Evolutionary conservation across 495 filamentous ascomycete species (phyloP).

Genomic region (Lentithecium fluviatile): DNA sequence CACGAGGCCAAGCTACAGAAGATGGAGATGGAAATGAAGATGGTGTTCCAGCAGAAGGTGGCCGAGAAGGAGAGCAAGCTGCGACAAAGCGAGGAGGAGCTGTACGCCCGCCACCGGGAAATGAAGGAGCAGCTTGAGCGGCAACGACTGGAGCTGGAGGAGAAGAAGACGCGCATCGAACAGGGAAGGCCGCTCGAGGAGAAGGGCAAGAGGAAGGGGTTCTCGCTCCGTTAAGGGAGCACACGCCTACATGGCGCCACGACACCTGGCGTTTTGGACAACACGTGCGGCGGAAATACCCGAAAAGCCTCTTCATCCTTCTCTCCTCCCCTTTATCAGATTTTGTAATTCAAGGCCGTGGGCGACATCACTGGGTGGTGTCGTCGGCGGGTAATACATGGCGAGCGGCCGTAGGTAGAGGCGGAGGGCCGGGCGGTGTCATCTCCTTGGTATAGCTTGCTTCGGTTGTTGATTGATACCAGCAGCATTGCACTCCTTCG

Average conservation of each 20-base stretch:
- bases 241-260: conserved; percentile 1
- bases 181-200: conserved; percentile 93
- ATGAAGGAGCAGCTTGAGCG: conserved; percentile 99
- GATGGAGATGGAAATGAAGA: conserved; percentile 99
- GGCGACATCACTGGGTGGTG: conserved; percentile 35
- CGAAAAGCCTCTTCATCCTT: conserved; percentile 29
- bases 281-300: conserved; percentile 9
- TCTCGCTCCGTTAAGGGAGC: conserved; percentile 81
- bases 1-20: conserved; percentile 99
- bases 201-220: conserved; percentile 92
- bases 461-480: conserved; percentile 40
- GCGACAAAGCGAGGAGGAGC: conserved; percentile 97
- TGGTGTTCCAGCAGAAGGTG: conserved; percentile 99
- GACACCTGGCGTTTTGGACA: conserved; percentile 15
- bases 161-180: conserved; percentile 93
- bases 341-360: conserved; percentile 34
- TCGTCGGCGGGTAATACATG: conserved; percentile 34
- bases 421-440: conserved; percentile 17
- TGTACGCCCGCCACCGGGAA: conserved; percentile 95
- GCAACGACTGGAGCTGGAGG: conserved; percentile 89
- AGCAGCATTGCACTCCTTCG: conserved; percentile 39
- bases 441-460: conserved; percentile 34
- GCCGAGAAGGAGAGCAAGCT: conserved; percentile 99
- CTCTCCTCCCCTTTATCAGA: conserved; percentile 31
- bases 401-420: conserved; percentile 11